Percentiles rank a stretch among this genome's conserved stretches.
Conservation (phyloP, 768 basidiomycete species). For the Macrolepiota albuminosa region DNA sequence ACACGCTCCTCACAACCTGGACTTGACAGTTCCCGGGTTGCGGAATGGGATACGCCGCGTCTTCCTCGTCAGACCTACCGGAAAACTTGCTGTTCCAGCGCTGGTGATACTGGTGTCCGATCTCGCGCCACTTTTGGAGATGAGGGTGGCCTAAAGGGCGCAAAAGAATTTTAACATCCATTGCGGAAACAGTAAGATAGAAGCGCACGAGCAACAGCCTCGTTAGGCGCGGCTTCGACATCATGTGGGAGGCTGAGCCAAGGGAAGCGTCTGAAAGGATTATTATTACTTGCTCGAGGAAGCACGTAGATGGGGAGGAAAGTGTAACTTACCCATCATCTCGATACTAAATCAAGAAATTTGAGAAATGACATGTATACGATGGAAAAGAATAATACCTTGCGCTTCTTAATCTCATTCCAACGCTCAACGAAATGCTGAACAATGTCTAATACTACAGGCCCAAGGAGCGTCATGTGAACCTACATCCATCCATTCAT, state of each 20-base stretch:
- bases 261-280: neutral
- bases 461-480: slow-evolving; percentile 80
- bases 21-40: slow-evolving; percentile 54
- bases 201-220: slow-evolving; percentile 51
- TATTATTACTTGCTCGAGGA: slow-evolving; percentile 27
- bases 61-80: slow-evolving; percentile 21
- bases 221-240: slow-evolving; percentile 53
- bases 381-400: slow-evolving; percentile 31
- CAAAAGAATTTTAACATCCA: neutral
- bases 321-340: slow-evolving; percentile 40
- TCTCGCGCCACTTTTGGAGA: slow-evolving; percentile 50
- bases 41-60: slow-evolving; percentile 35
- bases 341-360: slow-evolving; percentile 28
- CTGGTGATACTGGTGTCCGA: slow-evolving; percentile 59
- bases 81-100: slow-evolving; percentile 45
- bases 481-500: slow-evolving; percentile 37
- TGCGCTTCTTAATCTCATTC: slow-evolving; percentile 87
- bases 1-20: slow-evolving; percentile 85
- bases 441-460: slow-evolving; percentile 80
- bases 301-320: slow-evolving; percentile 19
- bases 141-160: slow-evolving; percentile 54
- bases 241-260: slow-evolving; percentile 84
- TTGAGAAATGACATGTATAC: neutral
- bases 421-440: slow-evolving; percentile 95
- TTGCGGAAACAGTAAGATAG: no score